Evolutionary conservation across 176 grass and related monocot species (phyloP), one percentile per base, ranked within the genome.

Genomic region (Aegilops umbellulata): DNA sequence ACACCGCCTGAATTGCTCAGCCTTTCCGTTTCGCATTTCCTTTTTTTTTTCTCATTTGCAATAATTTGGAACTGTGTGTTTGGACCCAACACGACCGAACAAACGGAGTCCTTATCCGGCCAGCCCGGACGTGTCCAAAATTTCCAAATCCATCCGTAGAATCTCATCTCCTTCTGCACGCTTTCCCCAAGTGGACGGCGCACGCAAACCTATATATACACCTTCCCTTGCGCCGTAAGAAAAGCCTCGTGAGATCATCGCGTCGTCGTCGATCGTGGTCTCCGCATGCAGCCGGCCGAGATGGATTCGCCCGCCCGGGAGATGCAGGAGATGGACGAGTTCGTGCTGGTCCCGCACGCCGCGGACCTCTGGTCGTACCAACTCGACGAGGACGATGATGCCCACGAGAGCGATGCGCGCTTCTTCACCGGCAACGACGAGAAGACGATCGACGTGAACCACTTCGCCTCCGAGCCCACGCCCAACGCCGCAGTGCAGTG

Each of bases 391-490:
- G 78, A 47, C 15, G 36, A 27, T 15, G 78, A 29, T 8, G 35
- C 7, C 35, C 35, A 36, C 35, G 39, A 27, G 3, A 38, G 29
- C 3, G 23, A 55, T 4, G 46, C 60, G 23, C 36, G 38, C 61
- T 20, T 81, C 20, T 39, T 81, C 4, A 38, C 16, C 61, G 39
- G 61, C 16, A 44, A 47, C 62, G 27, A 29, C 36, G 61, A 65
- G 4, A 65, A 12, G n/a, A 65, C 58, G 60, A 65, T 80, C 76
- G 31, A 78, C 24, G 38, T 13, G 39, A 66, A 81, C 62, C 44
- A 81, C 79, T 81, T 81, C 62, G 5, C 79, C 60, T 64, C 60
- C 38, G 39, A 46, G 70, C 16, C 35, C 22, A 76, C 46, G 10
- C 3, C 11, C 70, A 8, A 46, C 70, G 26, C 31, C 6, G 20